Percentiles rank a stretch among this genome's conserved stretches.
Conservation (phyloP, 345 rosid genomes). For the Brassica nigra region DNA sequence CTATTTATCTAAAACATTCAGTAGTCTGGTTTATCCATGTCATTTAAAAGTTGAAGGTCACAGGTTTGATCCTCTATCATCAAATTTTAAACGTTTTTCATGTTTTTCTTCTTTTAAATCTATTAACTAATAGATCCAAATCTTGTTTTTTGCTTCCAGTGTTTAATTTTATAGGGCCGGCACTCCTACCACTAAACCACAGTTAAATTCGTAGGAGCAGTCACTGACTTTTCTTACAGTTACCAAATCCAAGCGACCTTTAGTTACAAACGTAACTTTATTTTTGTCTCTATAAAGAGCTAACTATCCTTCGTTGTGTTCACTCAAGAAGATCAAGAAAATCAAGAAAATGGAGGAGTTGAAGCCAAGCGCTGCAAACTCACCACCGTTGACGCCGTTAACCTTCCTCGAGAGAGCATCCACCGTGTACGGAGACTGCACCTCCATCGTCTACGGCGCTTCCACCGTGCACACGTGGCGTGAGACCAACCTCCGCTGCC, state of each 20-base stretch:
- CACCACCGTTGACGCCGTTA: conserved; percentile 52
- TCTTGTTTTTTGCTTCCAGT: too few species aligned
- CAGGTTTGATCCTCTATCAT: too few species aligned
- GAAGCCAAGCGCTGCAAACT: conserved; percentile 45
- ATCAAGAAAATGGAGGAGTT: conserved; percentile 40
- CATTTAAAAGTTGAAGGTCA: too few species aligned
- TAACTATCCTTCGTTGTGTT: background rate
- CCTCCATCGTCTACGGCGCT: conserved; percentile 48
- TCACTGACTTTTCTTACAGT: background rate
- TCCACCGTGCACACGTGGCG: conserved; percentile 52
- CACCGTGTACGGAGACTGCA: conserved; percentile 51
- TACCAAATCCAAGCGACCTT: background rate
- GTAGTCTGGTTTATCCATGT: too few species aligned
- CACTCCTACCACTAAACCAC: background rate
- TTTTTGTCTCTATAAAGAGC: background rate
- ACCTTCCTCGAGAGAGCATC: conserved; percentile 58
- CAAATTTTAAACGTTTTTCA: too few species aligned
- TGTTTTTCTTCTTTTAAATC: too few species aligned
- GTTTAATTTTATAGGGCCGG: too few species aligned
- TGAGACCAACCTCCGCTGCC: conserved; percentile 57
- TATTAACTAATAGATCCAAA: too few species aligned
- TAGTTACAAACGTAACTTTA: background rate
- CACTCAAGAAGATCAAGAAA: background rate
- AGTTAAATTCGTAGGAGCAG: background rate
- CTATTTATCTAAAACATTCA: too few species aligned